Percentiles rank a stretch among this genome's conserved stretches.
Evolutionary conservation across 768 basidiomycete species (phyloP).

Genomic region (Russula ochroleuca): DNA sequence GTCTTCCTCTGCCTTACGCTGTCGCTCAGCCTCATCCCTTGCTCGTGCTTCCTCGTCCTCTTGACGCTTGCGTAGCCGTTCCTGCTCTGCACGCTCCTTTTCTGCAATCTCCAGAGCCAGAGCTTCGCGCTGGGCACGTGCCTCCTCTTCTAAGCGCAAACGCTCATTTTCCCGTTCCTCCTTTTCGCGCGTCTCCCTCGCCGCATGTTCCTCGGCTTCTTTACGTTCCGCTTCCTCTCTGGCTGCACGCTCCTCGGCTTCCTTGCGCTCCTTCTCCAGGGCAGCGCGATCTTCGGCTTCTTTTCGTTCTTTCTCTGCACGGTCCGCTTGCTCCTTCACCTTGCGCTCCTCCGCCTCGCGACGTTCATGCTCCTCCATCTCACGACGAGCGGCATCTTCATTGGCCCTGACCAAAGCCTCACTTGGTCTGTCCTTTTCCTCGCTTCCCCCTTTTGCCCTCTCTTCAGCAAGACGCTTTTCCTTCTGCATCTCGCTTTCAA

Average conservation of each 20-base stretch:
- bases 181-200: conserved; percentile 26
- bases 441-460: conserved; percentile 45
- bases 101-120: conserved; percentile 43
- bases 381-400: conserved; percentile 30
- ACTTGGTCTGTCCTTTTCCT: conserved; percentile 39
- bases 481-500: conserved; percentile 61
- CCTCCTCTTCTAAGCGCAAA: conserved; percentile 17
- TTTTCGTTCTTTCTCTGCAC: conserved; percentile 35
- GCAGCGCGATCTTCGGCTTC: conserved; percentile 29
- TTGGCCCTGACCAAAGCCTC: conserved; percentile 29
- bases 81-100: conserved; percentile 41
- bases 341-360: conserved; percentile 39
- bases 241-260: conserved; percentile 36
- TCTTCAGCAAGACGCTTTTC: conserved; percentile 46
- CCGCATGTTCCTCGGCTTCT: conserved; percentile 39
- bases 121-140: conserved; percentile 34
- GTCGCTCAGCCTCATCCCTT: conserved; percentile 33
- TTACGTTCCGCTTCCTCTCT: conserved; percentile 41
- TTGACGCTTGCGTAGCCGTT: conserved; percentile 29
- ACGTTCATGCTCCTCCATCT: conserved; percentile 34
- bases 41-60: conserved; percentile 30
- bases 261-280: conserved; percentile 32
- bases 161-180: conserved; percentile 31
- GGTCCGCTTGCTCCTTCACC: conserved; percentile 42
- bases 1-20: conserved; percentile 37